Conservation (phyloP, 1,284 basidiomycete species). For the Amylostereum chailletii region DNA sequence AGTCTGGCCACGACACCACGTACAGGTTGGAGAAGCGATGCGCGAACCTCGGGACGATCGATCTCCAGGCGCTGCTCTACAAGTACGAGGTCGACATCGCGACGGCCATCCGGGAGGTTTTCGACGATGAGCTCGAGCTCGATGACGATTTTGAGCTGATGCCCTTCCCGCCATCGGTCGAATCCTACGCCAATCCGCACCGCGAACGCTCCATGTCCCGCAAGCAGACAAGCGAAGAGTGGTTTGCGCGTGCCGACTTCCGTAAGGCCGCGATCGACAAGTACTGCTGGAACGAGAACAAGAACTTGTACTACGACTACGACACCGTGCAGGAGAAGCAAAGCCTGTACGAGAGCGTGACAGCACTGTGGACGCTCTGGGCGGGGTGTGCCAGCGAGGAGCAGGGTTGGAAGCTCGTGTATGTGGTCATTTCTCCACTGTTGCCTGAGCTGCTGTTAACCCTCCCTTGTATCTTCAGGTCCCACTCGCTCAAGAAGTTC, state of each 20-base stretch:
- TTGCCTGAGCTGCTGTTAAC: slow-evolving; percentile 5
- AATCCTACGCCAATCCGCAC: slow-evolving; percentile 55
- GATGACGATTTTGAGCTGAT: slow-evolving; percentile 88
- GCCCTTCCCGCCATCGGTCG: slow-evolving; percentile 84
- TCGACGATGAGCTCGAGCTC: slow-evolving; percentile 84
- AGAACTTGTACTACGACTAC: slow-evolving; percentile 94
- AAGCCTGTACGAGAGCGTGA: slow-evolving; percentile 92
- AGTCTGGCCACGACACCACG: slow-evolving; percentile 95
- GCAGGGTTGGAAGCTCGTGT: slow-evolving; percentile 91
- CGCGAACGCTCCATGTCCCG: slow-evolving; percentile 58
- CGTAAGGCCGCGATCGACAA: slow-evolving; percentile 83
- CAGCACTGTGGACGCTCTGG: slow-evolving; percentile 95
- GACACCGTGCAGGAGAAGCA: slow-evolving; percentile 88
- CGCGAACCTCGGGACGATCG: slow-evolving; percentile 93
- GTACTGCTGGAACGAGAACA: slow-evolving; percentile 96
- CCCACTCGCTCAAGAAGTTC: slow-evolving; percentile 86
- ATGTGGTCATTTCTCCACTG: slow-evolving; percentile 23
- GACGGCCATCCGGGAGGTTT: slow-evolving; percentile 89
- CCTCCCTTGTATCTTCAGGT: slow-evolving; percentile 32
- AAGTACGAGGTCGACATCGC: slow-evolving; percentile 96
- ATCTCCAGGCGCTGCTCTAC: slow-evolving; percentile 83
- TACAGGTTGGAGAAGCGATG: slow-evolving; percentile 96
- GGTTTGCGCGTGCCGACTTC: slow-evolving; percentile 83
- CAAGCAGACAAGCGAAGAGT: slow-evolving; percentile 73
- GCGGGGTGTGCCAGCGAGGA: slow-evolving; percentile 93